Base-by-base conservation (phyloP, 441 rosid genomes). In the Adansonia gregorii region DNA sequence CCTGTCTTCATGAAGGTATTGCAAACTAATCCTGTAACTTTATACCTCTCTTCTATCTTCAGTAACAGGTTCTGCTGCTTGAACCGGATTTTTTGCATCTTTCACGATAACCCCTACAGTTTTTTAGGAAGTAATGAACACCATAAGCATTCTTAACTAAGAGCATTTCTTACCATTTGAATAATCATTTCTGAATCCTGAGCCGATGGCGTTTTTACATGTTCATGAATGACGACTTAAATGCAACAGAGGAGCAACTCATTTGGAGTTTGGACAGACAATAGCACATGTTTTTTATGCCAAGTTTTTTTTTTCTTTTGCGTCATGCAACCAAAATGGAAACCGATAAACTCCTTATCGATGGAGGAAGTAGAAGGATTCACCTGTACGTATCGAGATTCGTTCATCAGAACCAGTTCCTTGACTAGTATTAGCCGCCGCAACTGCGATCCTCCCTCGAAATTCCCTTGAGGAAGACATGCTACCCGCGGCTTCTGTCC, bases 331-430 rank as follows among this genome's bases (percentile, higher is more conserved):
- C 20, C 20, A 15, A 64, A 22, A 43, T 39, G 49, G 31, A 67
- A 46, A 67, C 22, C 15, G 39, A 58, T 14, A 6, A 19, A 65
- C 24, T 71, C 20, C 35, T 49, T 3, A 19, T 14, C 9, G 46
- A 31, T 0, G 5, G 56, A 19, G 4, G 19, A 49, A 46, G 52
- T n/a, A 17, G 3, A 54, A 31, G 41, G 65, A 60, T 83, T 27
- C 49, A 90, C 97, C 96, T 83, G 87, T 64, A 19, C 84, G 86
- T 74, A 83, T 81, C 14, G 83, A 82, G 74, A 81, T 81, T 76
- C 79, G 85, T 58, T 91, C 89, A 56, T 73, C 78, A 2, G 88
- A 83, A 75, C 87, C 75, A 15, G 78, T 66, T 78, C 84, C 85
- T 22, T 79, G 85, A 79, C 76, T 54, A 35, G 83, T 22, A 67